Evolutionary conservation across 78 protist genomes (phyloP), one percentile per base, ranked within the genome.

Genomic region (Emiliania huxleyi): DNA sequence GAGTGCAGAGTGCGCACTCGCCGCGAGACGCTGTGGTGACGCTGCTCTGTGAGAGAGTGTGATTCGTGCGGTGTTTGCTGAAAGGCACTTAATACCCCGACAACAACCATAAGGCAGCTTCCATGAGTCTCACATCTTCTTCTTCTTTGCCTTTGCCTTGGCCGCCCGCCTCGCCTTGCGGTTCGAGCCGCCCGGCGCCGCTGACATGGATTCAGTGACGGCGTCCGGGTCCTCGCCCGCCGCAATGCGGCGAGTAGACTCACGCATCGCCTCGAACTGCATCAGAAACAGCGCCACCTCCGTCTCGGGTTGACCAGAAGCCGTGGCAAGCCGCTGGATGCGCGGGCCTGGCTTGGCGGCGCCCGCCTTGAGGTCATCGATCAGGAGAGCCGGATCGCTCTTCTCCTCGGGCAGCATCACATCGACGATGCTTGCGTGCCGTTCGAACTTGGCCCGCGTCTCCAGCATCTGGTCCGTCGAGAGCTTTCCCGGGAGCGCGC

Each of bases 171-270:
- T 8, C 35, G 46, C 85, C 33, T 18, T 33, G 33, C 85, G 44
- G 46, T 77, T 77, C 23, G 85, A 11, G 2, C 85, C 85, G 29
- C 46, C 46, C 85, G 48, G n/a, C n/a, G n/a, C n/a, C 8, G 85
- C 46, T 1, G 48, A 18, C 85, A 77, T 77, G 46, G 35, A 22
- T 19, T 77, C n/a, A 48, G 15, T 77, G 35, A 77, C 85, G 2
- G 37, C 85, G n/a, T 77, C 85, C 33, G 85, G 85, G 29, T 77
- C 85, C 46, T 77, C 85, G 26, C 85, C 85, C 46, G 44, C 85
- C 33, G 85, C 85, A 33, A 77, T 77, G 85, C 85, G 85, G 48
- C 46, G 44, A 29, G 85, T 77, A 45, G 85, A 77, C 85, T 77
- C 85, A 12, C 85, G 44, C n/a, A n/a, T n/a, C n/a, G n/a, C n/a